Conservation (phyloP, 179 eudicot genomes). For the Nepenthes alata region DNA sequence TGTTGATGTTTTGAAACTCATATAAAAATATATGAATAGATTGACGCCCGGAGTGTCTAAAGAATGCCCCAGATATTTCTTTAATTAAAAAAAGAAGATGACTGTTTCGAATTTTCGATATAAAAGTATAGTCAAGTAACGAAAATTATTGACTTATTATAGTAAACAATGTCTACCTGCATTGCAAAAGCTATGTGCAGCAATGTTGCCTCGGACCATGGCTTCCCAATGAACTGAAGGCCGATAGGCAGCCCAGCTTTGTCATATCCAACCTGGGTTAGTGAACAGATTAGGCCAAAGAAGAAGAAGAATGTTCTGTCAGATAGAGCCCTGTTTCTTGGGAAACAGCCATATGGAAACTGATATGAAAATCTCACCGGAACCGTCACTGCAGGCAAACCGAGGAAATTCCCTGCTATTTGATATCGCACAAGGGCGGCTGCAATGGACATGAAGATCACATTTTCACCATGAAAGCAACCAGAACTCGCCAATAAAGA, state of each 20-base stretch:
- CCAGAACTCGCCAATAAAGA: neutral
- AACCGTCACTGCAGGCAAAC: conserved; percentile 86
- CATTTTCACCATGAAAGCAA: neutral
- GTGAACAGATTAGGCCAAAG: neutral
- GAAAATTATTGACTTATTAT: neutral
- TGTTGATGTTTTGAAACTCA: too few relatives aligned
- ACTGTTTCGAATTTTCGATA: neutral
- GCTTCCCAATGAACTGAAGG: conserved; percentile 78
- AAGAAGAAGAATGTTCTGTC: neutral
- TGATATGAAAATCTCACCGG: conserved; percentile 37
- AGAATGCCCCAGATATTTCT: too few relatives aligned
- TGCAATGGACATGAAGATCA: conserved; percentile 13
- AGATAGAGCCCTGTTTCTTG: neutral
- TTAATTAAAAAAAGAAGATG: too few relatives aligned
- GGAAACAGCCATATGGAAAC: neutral
- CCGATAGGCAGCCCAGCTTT: conserved; percentile 79
- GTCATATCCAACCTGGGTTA: conserved; percentile 74
- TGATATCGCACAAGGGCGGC: conserved; percentile 79
- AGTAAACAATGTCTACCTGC: conserved; percentile 37
- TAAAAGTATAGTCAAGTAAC: neutral
- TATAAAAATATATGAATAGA: too few relatives aligned
- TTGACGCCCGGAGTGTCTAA: too few relatives aligned
- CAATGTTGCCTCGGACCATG: conserved; percentile 86
- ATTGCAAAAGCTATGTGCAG: conserved; percentile 54
- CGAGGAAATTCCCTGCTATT: conserved; percentile 89